Base-by-base conservation (phyloP, 306 rosid genomes). In the Ormosia semicastrata region DNA sequence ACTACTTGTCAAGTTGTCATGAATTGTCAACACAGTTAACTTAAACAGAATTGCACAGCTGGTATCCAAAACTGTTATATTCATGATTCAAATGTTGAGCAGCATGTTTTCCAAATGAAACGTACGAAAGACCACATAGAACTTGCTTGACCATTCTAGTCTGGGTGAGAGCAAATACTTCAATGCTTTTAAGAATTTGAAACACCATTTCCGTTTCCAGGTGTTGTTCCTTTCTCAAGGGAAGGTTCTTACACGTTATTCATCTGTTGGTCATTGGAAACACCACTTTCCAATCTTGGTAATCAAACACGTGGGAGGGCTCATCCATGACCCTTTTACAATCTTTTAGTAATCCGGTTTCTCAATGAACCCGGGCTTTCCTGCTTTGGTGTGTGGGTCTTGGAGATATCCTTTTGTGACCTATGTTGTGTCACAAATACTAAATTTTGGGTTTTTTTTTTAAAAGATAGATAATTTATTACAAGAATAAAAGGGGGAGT, bases 311-410 rank as follows among this genome's bases (percentile, higher is more conserved):
- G 36, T 17, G 30, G 52, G 50, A 37, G 54, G 65, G 33, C 73
- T 50, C 39, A n/a, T 33, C 12, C 63, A 17, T 52, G 82, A 43
- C 10, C 47, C 18, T 29, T 53, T 66, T 36, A 32, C 41, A 64
- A 36, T 24, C 54, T 75, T 75, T 66, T 57, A 67, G 66, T 65
- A 40, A 50, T 77, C 7, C 53, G 66, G 34, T 43, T 54, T 66
- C 82, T 24, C 30, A 29, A 29, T 7, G 46, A 77, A 50, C 17
- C 10, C 10, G 7, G 43, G 52, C 37, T 41, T 24, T 24, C 24
- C 24, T 24, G 24, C 24, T 24, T 24, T 24, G 24, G 24, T 24
- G 24, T 0, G 24, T 24, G 24, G 24, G 24, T 24, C 24, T 24
- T 24, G 24, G 24, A 24, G 24, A 24, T 24, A 24, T 24, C 24